Evolutionary conservation across 2,329 filamentous ascomycete species (phyloP).

Genomic region (Colletotrichum liriopes): DNA sequence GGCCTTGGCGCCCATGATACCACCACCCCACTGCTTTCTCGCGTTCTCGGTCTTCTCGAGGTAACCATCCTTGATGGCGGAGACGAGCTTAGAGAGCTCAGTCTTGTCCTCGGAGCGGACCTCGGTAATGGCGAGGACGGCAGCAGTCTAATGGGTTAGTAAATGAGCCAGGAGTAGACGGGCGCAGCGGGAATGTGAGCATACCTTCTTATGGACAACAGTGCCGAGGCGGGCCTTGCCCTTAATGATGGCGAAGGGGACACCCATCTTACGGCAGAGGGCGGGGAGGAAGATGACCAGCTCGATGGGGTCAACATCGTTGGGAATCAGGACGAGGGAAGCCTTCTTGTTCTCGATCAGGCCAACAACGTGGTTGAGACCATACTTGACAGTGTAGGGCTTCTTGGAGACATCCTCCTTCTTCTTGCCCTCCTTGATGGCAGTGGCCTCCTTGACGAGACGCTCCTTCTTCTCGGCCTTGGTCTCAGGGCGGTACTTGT

Average conservation of each 20-base stretch:
- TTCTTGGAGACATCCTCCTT: slow-evolving; percentile 99
- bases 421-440: slow-evolving; percentile 99
- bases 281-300: slow-evolving; percentile 99
- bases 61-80: slow-evolving; percentile 98
- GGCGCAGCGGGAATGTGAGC: slow-evolving; percentile 43
- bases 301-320: slow-evolving; percentile 99
- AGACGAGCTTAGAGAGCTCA: slow-evolving; percentile 97
- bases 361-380: slow-evolving; percentile 98
- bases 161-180: slow-evolving; percentile 1
- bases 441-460: slow-evolving; percentile 97
- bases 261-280: slow-evolving; percentile 99
- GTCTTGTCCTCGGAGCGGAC: slow-evolving; percentile 98
- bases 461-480: slow-evolving; percentile 99
- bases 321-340: slow-evolving; percentile 96
- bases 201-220: slow-evolving; percentile 99
- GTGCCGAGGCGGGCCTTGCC: slow-evolving; percentile 99
- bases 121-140: slow-evolving; percentile 95
- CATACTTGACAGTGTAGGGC: slow-evolving; percentile 99
- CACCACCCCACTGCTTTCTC: slow-evolving; percentile 97
- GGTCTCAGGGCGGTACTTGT: slow-evolving; percentile 99
- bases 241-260: slow-evolving; percentile 99
- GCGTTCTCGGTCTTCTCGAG: slow-evolving; percentile 93
- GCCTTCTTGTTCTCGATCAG: slow-evolving; percentile 99
- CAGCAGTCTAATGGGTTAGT: slow-evolving; percentile 85
- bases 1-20: slow-evolving; percentile 99